A percentile compares a stretch with the other conserved stretches of the same genome.
These are phyloP conservation scores for Lecanosticta acicola DNA, from an alignment of 2,329 filamentous ascomycete species.

Conservation along the genomic window DNA sequence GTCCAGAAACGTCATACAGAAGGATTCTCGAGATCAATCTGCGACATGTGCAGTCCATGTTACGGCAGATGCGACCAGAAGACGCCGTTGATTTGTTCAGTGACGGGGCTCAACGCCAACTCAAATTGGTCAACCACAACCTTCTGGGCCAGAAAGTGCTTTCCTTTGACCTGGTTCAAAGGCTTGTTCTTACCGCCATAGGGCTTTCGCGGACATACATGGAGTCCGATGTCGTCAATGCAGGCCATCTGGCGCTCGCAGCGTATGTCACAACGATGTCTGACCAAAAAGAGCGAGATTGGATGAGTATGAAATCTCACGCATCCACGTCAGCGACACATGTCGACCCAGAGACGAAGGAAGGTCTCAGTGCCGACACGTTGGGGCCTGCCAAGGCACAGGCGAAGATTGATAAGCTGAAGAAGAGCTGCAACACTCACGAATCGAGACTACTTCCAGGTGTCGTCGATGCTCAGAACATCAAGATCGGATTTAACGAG, in stretches of 20 bases:
- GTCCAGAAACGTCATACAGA: constrained; percentile 7
- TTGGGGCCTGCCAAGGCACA: constrained; percentile 6
- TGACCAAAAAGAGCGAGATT: constrained; percentile 16
- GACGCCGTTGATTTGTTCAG: constrained; percentile 19
- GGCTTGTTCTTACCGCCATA: constrained; percentile 50
- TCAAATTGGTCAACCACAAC: constrained; percentile 28
- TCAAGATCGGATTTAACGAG: constrained; percentile 80
- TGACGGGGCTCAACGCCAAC: constrained; percentile 12
- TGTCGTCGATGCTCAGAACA: constrained; percentile 73
- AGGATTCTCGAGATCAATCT: constrained; percentile 52
- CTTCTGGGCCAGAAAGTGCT: constrained; percentile 51
- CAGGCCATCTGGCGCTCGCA: constrained; percentile 35
- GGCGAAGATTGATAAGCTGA: constrained; percentile 41
- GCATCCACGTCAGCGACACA: constrained; percentile 4
- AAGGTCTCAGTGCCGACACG: neutral
- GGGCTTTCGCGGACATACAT: constrained; percentile 42
- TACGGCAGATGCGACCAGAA: constrained; percentile 42
- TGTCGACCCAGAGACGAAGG: neutral
- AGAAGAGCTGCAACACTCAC: constrained; percentile 61
- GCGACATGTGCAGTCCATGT: constrained; percentile 59
- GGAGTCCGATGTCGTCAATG: constrained; percentile 27
- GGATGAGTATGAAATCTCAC: constrained; percentile 10
- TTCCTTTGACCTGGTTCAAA: constrained; percentile 53
- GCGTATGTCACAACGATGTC: constrained; percentile 18
- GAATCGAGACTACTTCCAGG: constrained; percentile 79